Conservation (phyloP, 2,329 filamentous ascomycete species). For the Cladophialophora psammophila region DNA sequence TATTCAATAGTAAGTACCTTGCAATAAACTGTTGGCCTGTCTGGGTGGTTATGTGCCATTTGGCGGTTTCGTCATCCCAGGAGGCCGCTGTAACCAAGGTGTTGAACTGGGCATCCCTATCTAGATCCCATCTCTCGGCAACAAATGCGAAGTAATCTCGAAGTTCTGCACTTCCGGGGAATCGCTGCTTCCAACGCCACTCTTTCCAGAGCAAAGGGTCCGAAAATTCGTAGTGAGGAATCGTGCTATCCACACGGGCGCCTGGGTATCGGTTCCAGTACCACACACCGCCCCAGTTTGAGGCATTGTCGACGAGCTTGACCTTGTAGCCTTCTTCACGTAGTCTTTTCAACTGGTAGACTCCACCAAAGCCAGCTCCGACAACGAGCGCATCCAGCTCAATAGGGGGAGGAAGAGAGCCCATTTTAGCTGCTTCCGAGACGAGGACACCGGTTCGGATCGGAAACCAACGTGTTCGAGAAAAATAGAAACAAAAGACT, state of each 20-base stretch:
- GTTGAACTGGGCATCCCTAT: conserved; percentile 54
- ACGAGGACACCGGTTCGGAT: neutral
- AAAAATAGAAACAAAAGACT: neutral
- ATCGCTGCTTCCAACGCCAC: conserved; percentile 54
- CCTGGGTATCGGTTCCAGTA: conserved; percentile 47
- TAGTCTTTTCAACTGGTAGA: conserved; percentile 61
- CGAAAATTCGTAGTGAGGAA: conserved; percentile 34
- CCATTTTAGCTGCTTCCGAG: neutral
- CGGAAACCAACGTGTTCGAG: neutral
- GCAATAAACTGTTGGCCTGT: conserved; percentile 50
- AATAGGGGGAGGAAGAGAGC: neutral
- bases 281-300: conserved; percentile 51
- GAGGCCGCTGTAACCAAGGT: conserved; percentile 23
- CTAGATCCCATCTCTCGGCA: conserved; percentile 51
- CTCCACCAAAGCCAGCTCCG: conserved; percentile 50
- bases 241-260: conserved; percentile 10
- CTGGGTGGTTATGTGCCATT: conserved; percentile 56
- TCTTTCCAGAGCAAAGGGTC: conserved; percentile 37
- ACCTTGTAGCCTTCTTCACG: conserved; percentile 59
- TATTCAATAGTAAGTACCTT: conserved; percentile 56
- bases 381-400: conserved; percentile 44
- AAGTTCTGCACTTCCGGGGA: conserved; percentile 55
- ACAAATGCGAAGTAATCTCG: conserved; percentile 53
- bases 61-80: conserved; percentile 33
- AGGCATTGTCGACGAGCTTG: conserved; percentile 62